Evolutionary conservation across 805 yeast genomes (phyloP), one percentile per base, ranked within the genome.

Genomic region (Brettanomyces nanus): DNA sequence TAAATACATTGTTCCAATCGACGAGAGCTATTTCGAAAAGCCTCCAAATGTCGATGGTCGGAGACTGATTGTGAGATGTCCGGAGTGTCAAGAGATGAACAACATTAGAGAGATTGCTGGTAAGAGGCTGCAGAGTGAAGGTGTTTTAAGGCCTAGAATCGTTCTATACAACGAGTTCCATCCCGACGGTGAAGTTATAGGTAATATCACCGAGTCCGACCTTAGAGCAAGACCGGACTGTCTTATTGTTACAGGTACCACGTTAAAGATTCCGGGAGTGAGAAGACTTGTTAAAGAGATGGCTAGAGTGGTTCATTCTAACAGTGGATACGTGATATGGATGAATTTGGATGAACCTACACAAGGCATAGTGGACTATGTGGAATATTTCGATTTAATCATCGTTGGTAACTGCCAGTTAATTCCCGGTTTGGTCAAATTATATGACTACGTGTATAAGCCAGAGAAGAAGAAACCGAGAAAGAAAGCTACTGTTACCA

Each of bases 111-210:
- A 51, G 27, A 52, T 83, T 43, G 77, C 78, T 35, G 77, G 95
- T 45, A 61, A 84, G 62, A 77, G 79, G 48, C 62, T 63, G 37
- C 89, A 61, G 66, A 86, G 71, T 1, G 53, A 71, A 5, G 87
- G 87, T 3, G 62, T 69, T 36, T 52, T 80, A 29, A 64, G 85
- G 42, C 86, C 87, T 2, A 61, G 82, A 46, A 75, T 80, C 21
- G 83, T 80, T 3, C 55, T 80, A 7, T 80, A 89, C 65, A 69
- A 84, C 63, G 85, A 87, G 49, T 67, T 69, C 39, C 84, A 87
- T 53, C 95, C 95, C 1, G 95, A 86, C 54, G 87, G 92, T 44
- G 95, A 90, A 32, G 73, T 80, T 21, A 85, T 87, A 34, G 95
- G 95, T 1, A 74, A 76, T 37, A 73, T 83, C 4, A 72, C 86